A percentile compares a stretch with the other conserved stretches of the same genome.
Conservation (phyloP, 345 rosid species). For the Gossypium sturtianum region DNA sequence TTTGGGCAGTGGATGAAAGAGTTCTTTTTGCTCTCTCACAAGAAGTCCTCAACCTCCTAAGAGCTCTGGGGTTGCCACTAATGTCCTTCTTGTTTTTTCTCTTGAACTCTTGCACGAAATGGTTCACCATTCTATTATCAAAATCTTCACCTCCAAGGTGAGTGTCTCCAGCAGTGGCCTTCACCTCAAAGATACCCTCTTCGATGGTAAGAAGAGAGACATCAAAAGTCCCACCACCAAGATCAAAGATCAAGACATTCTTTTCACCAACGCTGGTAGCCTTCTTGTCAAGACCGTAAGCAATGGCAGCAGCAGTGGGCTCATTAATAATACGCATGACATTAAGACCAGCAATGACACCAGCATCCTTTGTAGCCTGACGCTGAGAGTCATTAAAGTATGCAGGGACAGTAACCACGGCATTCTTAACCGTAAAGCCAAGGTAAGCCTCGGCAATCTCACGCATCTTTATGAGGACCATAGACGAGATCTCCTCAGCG, state of each 20-base stretch:
- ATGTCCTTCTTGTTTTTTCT: conserved; percentile 73
- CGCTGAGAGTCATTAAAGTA: conserved; percentile 80
- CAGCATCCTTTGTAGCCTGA: conserved; percentile 78
- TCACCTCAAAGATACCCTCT: conserved; percentile 76
- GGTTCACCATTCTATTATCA: conserved; percentile 76
- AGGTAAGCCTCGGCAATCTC: conserved; percentile 83
- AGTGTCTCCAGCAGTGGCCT: conserved; percentile 76
- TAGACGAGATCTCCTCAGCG: conserved; percentile 71
- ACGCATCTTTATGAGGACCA: conserved; percentile 79
- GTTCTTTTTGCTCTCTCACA: conserved; percentile 72
- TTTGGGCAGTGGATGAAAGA: conserved; percentile 65
- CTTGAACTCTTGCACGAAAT: conserved; percentile 68
- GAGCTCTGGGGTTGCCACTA: conserved; percentile 65
- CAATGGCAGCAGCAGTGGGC: conserved; percentile 80
- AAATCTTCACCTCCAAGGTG: conserved; percentile 82
- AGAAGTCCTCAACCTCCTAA: conserved; percentile 70
- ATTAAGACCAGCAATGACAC: conserved; percentile 68
- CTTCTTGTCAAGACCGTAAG: conserved; percentile 75
- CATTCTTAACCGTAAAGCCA: conserved; percentile 56
- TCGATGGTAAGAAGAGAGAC: conserved; percentile 76
- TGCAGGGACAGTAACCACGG: conserved; percentile 73
- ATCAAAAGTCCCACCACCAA: conserved; percentile 81
- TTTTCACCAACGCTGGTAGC: conserved; percentile 70
- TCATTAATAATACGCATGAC: conserved; percentile 76
- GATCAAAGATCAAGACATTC: conserved; percentile 68